Percentiles rank a stretch among this genome's conserved stretches.
Evolutionary conservation across 345 rosid species (phyloP).

Genomic region (Citrus glauca): DNA sequence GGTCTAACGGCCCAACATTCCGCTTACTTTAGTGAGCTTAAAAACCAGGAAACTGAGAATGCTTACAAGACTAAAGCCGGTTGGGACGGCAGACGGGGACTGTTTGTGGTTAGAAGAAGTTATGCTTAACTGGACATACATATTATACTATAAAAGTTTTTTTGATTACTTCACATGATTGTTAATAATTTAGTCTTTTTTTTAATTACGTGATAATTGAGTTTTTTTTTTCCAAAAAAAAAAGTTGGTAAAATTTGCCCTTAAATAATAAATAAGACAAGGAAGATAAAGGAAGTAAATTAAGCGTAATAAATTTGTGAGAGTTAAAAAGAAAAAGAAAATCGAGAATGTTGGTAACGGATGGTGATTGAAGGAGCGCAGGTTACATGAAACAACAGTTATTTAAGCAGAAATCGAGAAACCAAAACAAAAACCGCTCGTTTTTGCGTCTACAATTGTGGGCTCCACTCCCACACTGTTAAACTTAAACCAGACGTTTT

Average conservation of each 20-base stretch:
- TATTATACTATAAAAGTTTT: too few relatives aligned
- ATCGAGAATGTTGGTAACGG: not conserved
- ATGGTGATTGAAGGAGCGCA: not conserved
- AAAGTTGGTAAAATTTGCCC: not conserved
- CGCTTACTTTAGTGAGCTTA: too few relatives aligned
- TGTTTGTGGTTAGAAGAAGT: too few relatives aligned
- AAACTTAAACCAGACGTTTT: not conserved
- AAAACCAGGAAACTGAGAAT: too few relatives aligned
- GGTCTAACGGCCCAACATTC: too few relatives aligned
- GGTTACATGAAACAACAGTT: not conserved
- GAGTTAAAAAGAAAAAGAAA: not conserved
- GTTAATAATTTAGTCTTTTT: too few relatives aligned
- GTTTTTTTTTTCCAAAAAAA: too few relatives aligned
- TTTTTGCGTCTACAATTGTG: not conserved
- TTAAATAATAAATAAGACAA: too few relatives aligned
- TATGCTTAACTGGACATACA: too few relatives aligned
- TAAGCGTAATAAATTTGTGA: not conserved
- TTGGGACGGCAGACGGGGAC: too few relatives aligned
- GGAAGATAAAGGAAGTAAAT: not conserved
- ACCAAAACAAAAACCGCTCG: not conserved
- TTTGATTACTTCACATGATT: too few relatives aligned
- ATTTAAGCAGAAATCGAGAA: slow-evolving; percentile 2
- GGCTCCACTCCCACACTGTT: not conserved
- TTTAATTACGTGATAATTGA: not conserved
- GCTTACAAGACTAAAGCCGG: too few relatives aligned